Percentiles rank a stretch among this genome's conserved stretches.
phyloP scores from a whole-genome alignment of 1,139 yeast genomes.

The Fermentozyma sake region DNA sequence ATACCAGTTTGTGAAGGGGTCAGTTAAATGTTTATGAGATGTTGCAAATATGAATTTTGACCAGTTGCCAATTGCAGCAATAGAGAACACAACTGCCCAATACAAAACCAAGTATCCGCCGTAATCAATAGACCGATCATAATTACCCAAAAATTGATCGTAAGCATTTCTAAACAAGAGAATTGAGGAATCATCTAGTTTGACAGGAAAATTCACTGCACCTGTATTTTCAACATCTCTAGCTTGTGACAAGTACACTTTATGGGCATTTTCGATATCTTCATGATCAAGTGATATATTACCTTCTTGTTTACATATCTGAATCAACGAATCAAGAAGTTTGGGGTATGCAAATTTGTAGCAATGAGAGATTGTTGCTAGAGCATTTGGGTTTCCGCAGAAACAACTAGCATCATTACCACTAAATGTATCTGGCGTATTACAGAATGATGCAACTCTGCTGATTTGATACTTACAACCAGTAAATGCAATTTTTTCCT shows the following conservation, averaged over 20 bases:
- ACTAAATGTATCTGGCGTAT: slow-evolving; percentile 2
- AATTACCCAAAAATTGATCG: slow-evolving; percentile 38
- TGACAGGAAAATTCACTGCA: slow-evolving; percentile 20
- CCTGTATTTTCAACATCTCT: slow-evolving; percentile 17
- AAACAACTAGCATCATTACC: too few species aligned
- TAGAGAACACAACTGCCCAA: slow-evolving; percentile 26
- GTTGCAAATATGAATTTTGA: slow-evolving; percentile 17
- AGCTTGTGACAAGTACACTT: slow-evolving; percentile 30
- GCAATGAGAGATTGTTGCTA: slow-evolving; percentile 41
- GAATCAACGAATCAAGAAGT: slow-evolving; percentile 22
- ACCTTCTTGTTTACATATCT: slow-evolving; percentile 21
- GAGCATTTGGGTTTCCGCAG: slow-evolving; percentile 30
- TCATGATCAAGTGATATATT: slow-evolving; percentile 25
- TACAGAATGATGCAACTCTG: slow-evolving; percentile 22
- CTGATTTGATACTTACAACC: slow-evolving; percentile 29
- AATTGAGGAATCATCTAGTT: slow-evolving; percentile 18
- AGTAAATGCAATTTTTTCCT: slow-evolving; percentile 25
- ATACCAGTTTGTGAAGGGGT: slow-evolving; percentile 23
- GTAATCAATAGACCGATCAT: slow-evolving; percentile 31
- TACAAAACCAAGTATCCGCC: slow-evolving; percentile 27
- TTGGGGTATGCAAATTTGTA: slow-evolving; percentile 21
- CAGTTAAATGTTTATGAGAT: slow-evolving; percentile 18
- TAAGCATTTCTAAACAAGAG: slow-evolving; percentile 19
- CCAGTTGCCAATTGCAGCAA: slow-evolving; percentile 31
- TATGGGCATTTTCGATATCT: slow-evolving; percentile 29